Percentiles rank a stretch among this genome's conserved stretches.
Evolutionary conservation across 768 basidiomycete genomes (phyloP).

Genomic region (Auriculariales sp.): DNA sequence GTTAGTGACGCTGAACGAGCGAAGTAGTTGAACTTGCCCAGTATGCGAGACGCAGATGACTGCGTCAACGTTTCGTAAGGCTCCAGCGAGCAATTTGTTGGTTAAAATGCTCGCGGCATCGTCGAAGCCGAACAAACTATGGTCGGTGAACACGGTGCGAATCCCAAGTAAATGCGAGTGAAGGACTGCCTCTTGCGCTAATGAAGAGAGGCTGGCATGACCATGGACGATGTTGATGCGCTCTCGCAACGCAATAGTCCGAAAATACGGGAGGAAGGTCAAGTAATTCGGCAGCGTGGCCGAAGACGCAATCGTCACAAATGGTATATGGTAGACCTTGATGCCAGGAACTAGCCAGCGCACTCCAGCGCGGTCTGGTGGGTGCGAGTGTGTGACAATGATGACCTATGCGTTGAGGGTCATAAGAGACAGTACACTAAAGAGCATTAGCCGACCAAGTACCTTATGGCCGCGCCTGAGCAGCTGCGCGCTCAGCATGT

Average conservation of each 20-base stretch:
- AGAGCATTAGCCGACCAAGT: too few relatives aligned
- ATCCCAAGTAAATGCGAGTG: constrained; percentile 80
- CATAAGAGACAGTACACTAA: neutral
- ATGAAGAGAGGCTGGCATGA: constrained; percentile 78
- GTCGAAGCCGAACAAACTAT: constrained; percentile 91
- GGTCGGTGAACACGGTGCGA: constrained; percentile 91
- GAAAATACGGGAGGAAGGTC: constrained; percentile 80
- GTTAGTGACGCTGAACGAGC: neutral
- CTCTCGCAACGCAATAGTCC: constrained; percentile 79
- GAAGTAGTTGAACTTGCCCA: constrained; percentile 34
- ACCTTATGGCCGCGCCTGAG: constrained; percentile 78
- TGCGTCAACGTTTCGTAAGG: constrained; percentile 81
- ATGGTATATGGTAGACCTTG: constrained; percentile 91
- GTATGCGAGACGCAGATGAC: constrained; percentile 96
- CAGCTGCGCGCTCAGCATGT: constrained; percentile 76
- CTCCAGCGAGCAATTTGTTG: constrained; percentile 83
- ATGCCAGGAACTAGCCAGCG: constrained; percentile 78
- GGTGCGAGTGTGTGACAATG: constrained; percentile 85
- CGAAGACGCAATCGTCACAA: constrained; percentile 75
- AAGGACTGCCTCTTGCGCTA: constrained; percentile 86
- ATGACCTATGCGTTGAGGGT: constrained; percentile 46
- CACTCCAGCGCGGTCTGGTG: constrained; percentile 72
- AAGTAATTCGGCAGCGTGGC: constrained; percentile 94
- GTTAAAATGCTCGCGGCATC: constrained; percentile 95
- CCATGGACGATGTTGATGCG: constrained; percentile 78